Percentiles rank a stretch among this genome's conserved stretches.
Conservation (phyloP, 306 rosid genomes). For the Quercus wislizeni region DNA sequence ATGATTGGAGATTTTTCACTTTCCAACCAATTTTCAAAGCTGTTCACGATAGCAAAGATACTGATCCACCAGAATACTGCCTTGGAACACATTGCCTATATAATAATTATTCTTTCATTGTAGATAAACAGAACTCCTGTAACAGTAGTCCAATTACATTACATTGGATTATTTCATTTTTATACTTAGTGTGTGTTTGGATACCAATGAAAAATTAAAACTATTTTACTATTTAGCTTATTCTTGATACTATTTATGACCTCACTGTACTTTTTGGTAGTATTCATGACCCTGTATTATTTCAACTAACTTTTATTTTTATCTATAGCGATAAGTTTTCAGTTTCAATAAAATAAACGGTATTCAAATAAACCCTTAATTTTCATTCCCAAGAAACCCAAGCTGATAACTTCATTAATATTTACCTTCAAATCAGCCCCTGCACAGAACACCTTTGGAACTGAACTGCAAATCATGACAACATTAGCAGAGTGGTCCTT, state of each 20-base stretch:
- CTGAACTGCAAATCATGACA: conserved; percentile 64
- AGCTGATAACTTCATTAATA: conserved; percentile 5
- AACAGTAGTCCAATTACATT: no score
- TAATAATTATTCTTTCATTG: background rate
- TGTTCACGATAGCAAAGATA: background rate
- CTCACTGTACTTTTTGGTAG: no score
- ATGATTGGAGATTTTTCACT: background rate
- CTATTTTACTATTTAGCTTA: no score
- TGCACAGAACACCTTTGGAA: conserved; percentile 68
- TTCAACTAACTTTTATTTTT: no score
- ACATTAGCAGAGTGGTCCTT: conserved; percentile 55
- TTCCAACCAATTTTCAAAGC: background rate
- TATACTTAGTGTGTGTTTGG: no score
- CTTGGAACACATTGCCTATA: background rate
- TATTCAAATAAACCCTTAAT: no score
- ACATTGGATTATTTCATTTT: no score
- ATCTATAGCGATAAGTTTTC: no score
- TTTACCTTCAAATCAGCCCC: conserved; percentile 66
- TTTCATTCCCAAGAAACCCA: background rate
- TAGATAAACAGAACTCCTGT: background rate
- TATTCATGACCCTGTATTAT: no score
- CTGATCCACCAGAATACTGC: background rate
- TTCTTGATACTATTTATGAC: no score
- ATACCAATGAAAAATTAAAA: no score
- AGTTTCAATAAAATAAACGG: no score